Base-by-base conservation (phyloP, 1,284 basidiomycete genomes). In the Testicularia cyperi region DNA sequence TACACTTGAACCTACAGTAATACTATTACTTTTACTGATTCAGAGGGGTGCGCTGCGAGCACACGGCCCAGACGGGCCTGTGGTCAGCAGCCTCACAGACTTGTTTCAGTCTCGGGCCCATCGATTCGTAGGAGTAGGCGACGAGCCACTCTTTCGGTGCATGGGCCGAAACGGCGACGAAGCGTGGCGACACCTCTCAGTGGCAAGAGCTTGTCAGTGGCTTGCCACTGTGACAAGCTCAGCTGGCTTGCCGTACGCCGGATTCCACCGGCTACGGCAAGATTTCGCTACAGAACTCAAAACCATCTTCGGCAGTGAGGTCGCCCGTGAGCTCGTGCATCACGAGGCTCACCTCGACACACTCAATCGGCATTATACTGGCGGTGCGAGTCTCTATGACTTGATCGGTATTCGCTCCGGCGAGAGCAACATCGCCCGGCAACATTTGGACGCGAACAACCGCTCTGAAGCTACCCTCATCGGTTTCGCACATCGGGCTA, bases 51-150 rank as follows among this genome's bases (percentile, higher is more conserved):
- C 30, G 9, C 15, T 41, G 22, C 30, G n/a, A 5, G 39, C 39
- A 2, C 19, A 41, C 21, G 39, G 39, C n/a, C 39, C 39, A 2
- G 29, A 20, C 13, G 39, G 39, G 21, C 39, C 39, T 12, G 8
- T 25, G n/a, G 27, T 41, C 19, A 14, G n/a, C 15, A 26, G 7
- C 13, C 16, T 33, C 12, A 31, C 32, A 9, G 21, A 32, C 15
- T 23, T 40, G 19, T 22, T 24, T 4, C 20, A 20, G 6, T 31
- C 38, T 6, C 2, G 13, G 2, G 12, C 36, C 6, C 15, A 28
- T 18, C 10, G 18, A 6, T 26, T 38, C 21, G 25, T 38, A 20
- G 36, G 25, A 20, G 36, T 38, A 6, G 36, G 36, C 4, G 24
- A 27, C 14, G 7, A n/a, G 16, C 36, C 36, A 6, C 6, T 38